phyloP scores from a whole-genome alignment of 1,284 basidiomycete genomes.

The Cutaneotrichosporon sp. region DNA sequence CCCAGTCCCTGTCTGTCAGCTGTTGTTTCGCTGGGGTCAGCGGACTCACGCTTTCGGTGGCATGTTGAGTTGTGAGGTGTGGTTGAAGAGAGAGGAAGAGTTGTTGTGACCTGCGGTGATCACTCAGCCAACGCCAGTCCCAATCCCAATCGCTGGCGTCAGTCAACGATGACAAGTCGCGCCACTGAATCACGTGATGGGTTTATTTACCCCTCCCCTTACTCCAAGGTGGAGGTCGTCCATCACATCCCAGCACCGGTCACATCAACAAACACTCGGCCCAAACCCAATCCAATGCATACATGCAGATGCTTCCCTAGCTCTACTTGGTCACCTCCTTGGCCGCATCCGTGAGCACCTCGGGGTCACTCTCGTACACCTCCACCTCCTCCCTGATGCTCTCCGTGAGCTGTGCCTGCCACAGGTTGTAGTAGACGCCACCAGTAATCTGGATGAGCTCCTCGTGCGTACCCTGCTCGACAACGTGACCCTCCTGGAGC shows the following conservation, averaged over 20 bases:
- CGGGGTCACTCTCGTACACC: conserved; percentile 16
- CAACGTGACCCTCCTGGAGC: conserved; percentile 76
- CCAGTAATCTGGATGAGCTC: conserved; percentile 65
- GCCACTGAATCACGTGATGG: background rate
- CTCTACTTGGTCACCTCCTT: conserved; percentile 12
- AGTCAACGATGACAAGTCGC: conserved; percentile 35
- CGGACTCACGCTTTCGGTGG: conserved; percentile 5
- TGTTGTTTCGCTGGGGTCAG: background rate
- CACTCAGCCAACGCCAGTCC: background rate
- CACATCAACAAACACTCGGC: background rate
- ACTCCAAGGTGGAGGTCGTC: background rate
- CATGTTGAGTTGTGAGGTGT: conserved; percentile 2
- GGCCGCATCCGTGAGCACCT: conserved; percentile 13
- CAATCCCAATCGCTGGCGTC: conserved; percentile 1
- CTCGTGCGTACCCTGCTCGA: conserved; percentile 89
- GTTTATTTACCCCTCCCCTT: background rate
- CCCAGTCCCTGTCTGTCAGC: conserved; percentile 72
- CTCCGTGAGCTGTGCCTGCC: conserved; percentile 69
- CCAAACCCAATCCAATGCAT: background rate
- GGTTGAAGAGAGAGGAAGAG: background rate
- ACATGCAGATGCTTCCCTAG: background rate
- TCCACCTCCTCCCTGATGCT: conserved; percentile 31
- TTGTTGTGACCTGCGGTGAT: conserved; percentile 6
- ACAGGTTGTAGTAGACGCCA: conserved; percentile 81
- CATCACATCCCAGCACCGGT: background rate